A percentile compares a stretch with the other conserved stretches of the same genome.
These are phyloP conservation scores for Tetracladium maxilliforme DNA, from an alignment of 2,329 filamentous ascomycete genomes.

Conservation along the genomic window DNA sequence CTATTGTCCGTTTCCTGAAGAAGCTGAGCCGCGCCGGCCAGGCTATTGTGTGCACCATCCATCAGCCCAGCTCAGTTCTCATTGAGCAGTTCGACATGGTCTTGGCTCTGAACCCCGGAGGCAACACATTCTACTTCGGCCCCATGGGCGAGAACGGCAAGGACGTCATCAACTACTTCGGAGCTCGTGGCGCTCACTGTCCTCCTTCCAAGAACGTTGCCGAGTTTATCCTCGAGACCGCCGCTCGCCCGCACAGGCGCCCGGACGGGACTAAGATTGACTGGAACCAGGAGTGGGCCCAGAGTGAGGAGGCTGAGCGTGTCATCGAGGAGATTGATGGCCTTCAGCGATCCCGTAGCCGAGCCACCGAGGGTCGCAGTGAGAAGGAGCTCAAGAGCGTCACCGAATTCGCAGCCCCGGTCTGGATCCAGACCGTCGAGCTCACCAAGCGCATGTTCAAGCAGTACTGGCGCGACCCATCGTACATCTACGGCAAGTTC, in stretches of 20 bases:
- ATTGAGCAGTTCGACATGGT: slow-evolving; percentile 65
- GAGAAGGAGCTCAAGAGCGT: slow-evolving; percentile 33
- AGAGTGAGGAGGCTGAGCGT: slow-evolving; percentile 42
- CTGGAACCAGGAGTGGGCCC: slow-evolving; percentile 64
- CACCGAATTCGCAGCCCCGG: slow-evolving; percentile 55
- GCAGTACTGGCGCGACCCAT: slow-evolving; percentile 63
- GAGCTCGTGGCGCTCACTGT: slow-evolving; percentile 47
- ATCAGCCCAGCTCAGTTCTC: slow-evolving; percentile 54
- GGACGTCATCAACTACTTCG: slow-evolving; percentile 54
- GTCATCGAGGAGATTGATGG: slow-evolving; percentile 51
- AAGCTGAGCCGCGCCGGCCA: slow-evolving; percentile 53
- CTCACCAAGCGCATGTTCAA: slow-evolving; percentile 57
- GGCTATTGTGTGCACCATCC: slow-evolving; percentile 61
- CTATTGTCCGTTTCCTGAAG: slow-evolving; percentile 52
- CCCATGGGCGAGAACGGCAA: slow-evolving; percentile 52
- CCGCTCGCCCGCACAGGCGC: slow-evolving; percentile 37
- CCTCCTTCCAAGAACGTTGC: slow-evolving; percentile 53
- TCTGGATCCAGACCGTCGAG: slow-evolving; percentile 44
- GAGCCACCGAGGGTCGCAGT: too few relatives aligned
- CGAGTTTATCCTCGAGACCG: slow-evolving; percentile 52
- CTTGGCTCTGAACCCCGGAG: slow-evolving; percentile 51
- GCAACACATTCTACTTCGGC: slow-evolving; percentile 62
- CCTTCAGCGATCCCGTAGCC: too few relatives aligned
- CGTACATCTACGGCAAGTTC: slow-evolving; percentile 64
- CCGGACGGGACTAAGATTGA: slow-evolving; percentile 41